Conservation (phyloP, 2,329 filamentous ascomycete species). For the Sclerotinia minor region DNA sequence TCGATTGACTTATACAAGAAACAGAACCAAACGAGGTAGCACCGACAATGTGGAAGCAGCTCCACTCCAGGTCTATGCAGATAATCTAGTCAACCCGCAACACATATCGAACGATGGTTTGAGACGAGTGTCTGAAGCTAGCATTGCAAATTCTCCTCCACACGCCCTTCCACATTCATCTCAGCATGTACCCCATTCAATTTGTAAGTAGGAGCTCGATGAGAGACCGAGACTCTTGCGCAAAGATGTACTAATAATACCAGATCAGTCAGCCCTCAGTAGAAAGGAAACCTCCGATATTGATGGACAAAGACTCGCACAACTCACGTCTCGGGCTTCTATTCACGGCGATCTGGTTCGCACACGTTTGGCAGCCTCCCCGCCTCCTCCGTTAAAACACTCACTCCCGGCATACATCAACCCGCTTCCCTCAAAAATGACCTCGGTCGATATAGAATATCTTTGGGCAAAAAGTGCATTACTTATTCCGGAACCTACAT, state of each 20-base stretch:
- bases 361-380: constrained; percentile 30
- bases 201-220: constrained; percentile 37
- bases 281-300: constrained; percentile 31
- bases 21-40: constrained; percentile 10
- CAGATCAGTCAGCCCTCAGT: constrained; percentile 36
- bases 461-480: constrained; percentile 82
- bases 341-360: constrained; percentile 36
- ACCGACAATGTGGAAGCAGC: not conserved
- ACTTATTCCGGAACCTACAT: constrained; percentile 64
- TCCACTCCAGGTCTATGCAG: not conserved
- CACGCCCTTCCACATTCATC: not conserved
- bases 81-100: constrained; percentile 31
- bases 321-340: constrained; percentile 36
- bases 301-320: constrained; percentile 18
- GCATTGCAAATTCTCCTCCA: not conserved
- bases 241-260: constrained; percentile 21
- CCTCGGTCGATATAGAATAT: constrained; percentile 79
- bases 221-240: not conserved
- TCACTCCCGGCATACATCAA: constrained; percentile 69
- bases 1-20: not conserved
- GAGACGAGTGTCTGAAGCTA: constrained; percentile 12
- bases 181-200: constrained; percentile 39
- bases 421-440: constrained; percentile 73
- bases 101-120: constrained; percentile 35
- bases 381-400: constrained; percentile 34